phyloP scores from a whole-genome alignment of 352 stramenopile species.

The Phytophthora sp. region DNA sequence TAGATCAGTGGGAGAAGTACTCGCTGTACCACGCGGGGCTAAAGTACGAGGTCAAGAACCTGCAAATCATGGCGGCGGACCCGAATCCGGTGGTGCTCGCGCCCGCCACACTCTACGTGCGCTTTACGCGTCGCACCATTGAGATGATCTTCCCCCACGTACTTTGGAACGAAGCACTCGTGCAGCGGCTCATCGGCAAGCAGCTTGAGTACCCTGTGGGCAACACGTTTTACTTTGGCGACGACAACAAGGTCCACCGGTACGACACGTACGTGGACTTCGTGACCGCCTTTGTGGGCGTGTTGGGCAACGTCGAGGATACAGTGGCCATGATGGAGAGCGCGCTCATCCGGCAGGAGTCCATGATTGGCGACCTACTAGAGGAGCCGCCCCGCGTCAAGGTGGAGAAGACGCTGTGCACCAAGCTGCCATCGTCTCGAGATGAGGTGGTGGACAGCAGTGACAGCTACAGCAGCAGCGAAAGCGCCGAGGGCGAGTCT shows the following conservation, averaged over 20 bases:
- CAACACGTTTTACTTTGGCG: slow-evolving; percentile 70
- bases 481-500: slow-evolving; percentile 11
- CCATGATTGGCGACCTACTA: slow-evolving; percentile 58
- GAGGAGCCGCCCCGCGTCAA: slow-evolving; percentile 33
- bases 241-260: slow-evolving; percentile 56
- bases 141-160: slow-evolving; percentile 75
- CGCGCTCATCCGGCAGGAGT: slow-evolving; percentile 59
- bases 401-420: slow-evolving; percentile 12
- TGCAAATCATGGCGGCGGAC: slow-evolving; percentile 51
- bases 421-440: not conserved
- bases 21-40: slow-evolving; percentile 61
- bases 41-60: slow-evolving; percentile 49
- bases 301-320: slow-evolving; percentile 58
- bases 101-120: slow-evolving; percentile 52
- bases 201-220: slow-evolving; percentile 57
- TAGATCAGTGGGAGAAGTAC: slow-evolving; percentile 74
- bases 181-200: slow-evolving; percentile 68
- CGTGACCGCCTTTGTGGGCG: slow-evolving; percentile 45
- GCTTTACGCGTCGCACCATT: slow-evolving; percentile 65
- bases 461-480: slow-evolving; percentile 20
- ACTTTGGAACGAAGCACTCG: slow-evolving; percentile 63
- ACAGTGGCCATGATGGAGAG: slow-evolving; percentile 53
- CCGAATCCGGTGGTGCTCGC: slow-evolving; percentile 51
- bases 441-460: slow-evolving; percentile 26
- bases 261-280: slow-evolving; percentile 74